Conservation (phyloP, 2,329 filamentous ascomycete species). For the Chaetomium strumarium region DNA sequence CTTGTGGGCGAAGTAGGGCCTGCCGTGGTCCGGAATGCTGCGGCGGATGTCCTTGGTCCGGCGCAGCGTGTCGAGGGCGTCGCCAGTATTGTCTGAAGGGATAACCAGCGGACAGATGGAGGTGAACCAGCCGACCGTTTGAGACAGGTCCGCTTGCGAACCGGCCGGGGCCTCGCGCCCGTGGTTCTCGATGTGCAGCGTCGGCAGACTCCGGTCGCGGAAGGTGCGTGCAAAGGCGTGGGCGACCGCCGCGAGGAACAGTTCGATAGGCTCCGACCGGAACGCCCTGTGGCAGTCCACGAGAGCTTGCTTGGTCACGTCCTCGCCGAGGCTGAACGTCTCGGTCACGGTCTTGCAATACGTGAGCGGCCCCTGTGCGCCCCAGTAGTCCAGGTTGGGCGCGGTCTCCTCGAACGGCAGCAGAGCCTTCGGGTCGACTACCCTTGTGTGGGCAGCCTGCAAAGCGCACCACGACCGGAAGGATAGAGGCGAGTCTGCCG, state of each 20-base stretch:
- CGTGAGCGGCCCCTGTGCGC: slow-evolving; percentile 5
- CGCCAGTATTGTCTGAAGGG: slow-evolving; percentile 1
- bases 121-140: slow-evolving; percentile 24
- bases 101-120: slow-evolving; percentile 18
- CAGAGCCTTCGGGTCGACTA: slow-evolving; percentile 3
- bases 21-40: slow-evolving; percentile 18
- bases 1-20: slow-evolving; percentile 21
- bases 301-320: slow-evolving; percentile 15
- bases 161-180: slow-evolving; percentile 18
- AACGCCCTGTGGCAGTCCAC: slow-evolving; percentile 20
- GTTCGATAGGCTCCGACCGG: slow-evolving; percentile 20
- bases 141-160: slow-evolving; percentile 17
- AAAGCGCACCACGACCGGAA: slow-evolving; percentile 20
- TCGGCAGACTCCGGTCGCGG: slow-evolving; percentile 14
- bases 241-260: slow-evolving; percentile 20
- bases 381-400: slow-evolving; percentile 20
- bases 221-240: slow-evolving; percentile 20
- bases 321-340: slow-evolving; percentile 15
- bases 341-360: slow-evolving; percentile 19
- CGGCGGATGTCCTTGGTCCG: slow-evolving; percentile 20
- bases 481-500: slow-evolving; percentile 11
- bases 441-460: slow-evolving; percentile 14
- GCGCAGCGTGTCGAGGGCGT: slow-evolving; percentile 15
- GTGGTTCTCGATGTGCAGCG: slow-evolving; percentile 20
- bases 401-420: slow-evolving; percentile 17